These are phyloP conservation scores for Talaromyces marneffei DNA, from an alignment of 2,329 filamentous ascomycete species.

Conservation along the genomic window DNA sequence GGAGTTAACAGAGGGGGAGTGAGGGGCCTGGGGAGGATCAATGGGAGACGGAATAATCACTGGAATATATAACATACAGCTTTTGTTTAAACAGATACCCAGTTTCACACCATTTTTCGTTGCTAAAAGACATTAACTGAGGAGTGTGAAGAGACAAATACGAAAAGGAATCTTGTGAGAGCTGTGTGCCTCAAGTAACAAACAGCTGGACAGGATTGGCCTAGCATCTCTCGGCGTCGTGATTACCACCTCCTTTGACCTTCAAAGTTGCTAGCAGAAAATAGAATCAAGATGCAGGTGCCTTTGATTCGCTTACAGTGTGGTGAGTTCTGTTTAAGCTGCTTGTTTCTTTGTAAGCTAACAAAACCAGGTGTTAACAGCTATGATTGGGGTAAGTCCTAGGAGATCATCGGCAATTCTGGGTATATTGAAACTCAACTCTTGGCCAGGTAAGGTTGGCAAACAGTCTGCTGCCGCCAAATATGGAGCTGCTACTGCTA, in stretches of 20 bases:
- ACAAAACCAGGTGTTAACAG: constrained; percentile 72
- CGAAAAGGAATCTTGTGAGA: not conserved
- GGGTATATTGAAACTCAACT: constrained; percentile 22
- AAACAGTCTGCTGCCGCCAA: constrained; percentile 79
- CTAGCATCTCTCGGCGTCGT: constrained; percentile 6
- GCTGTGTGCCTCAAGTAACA: not conserved
- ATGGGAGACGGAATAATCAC: not conserved
- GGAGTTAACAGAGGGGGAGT: constrained; percentile 6
- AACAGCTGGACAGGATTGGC: not conserved
- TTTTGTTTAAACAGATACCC: not conserved
- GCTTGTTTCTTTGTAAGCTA: not conserved
- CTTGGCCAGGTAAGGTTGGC: constrained; percentile 68
- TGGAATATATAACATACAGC: not conserved
- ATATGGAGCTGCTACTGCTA: constrained; percentile 79
- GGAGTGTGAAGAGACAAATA: not conserved
- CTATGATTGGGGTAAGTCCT: constrained; percentile 80
- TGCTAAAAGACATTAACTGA: not conserved
- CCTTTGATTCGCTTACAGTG: constrained; percentile 71
- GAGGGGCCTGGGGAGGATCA: not conserved
- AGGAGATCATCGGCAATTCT: constrained; percentile 12
- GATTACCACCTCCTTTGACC: not conserved
- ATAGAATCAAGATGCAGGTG: constrained; percentile 55
- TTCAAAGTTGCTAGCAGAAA: not conserved
- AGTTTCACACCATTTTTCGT: not conserved
- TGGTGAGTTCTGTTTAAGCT: constrained; percentile 39